Evolutionary conservation across 2,329 filamentous ascomycete genomes (phyloP).

Genomic region (Plectosphaerella plurivora): DNA sequence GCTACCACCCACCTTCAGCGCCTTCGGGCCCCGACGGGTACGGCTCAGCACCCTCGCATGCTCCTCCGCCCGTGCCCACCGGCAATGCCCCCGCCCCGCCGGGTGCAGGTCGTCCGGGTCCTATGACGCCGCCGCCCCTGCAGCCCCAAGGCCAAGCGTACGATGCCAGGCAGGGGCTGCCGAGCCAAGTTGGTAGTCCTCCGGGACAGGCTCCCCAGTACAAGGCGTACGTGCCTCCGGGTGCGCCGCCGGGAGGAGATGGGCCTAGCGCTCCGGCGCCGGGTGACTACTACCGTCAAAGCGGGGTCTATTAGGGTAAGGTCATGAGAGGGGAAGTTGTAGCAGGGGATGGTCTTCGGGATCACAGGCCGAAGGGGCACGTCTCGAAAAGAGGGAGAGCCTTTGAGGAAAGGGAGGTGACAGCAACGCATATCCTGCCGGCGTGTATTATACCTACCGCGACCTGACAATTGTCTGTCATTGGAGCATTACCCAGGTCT

Average conservation of each 20-base stretch:
- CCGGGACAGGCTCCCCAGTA: conserved; percentile 43
- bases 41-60: conserved; percentile 18
- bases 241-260: conserved; percentile 18
- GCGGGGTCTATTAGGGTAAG: conserved; percentile 20
- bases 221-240: conserved; percentile 54
- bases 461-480: background rate
- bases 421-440: background rate
- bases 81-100: conserved; percentile 16
- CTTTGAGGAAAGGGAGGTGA: background rate
- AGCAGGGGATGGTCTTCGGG: background rate
- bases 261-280: conserved; percentile 46
- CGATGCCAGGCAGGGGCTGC: conserved; percentile 46
- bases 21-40: conserved; percentile 20
- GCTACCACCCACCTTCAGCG: conserved; percentile 32
- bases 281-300: conserved; percentile 52
- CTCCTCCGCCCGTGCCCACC: conserved; percentile 26
- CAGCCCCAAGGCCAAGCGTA: conserved; percentile 40
- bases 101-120: conserved; percentile 23
- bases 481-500: background rate
- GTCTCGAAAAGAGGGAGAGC: background rate
- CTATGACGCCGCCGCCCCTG: conserved; percentile 33
- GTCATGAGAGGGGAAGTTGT: background rate
- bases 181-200: conserved; percentile 33
- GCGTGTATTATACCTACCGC: background rate
- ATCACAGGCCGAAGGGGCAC: background rate